Evolutionary conservation across 257 asterid species (phyloP).

Genomic region (Gentiana macrophylla): DNA sequence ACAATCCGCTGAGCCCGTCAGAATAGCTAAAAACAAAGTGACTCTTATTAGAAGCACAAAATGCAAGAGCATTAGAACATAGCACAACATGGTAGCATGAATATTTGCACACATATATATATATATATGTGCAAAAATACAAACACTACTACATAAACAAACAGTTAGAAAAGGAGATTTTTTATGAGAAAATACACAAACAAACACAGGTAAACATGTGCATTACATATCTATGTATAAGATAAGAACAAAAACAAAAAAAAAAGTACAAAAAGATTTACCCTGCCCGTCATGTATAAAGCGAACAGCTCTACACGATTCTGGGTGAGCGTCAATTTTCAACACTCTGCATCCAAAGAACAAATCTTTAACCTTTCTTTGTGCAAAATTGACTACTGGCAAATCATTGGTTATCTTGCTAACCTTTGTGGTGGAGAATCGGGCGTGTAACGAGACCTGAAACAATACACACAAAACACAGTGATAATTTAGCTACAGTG

Average conservation of each 20-base stretch:
- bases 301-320: conserved; percentile 85
- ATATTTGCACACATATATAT: too few relatives aligned
- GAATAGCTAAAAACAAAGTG: conserved; percentile 36
- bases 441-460: conserved; percentile 56
- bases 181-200: neutral
- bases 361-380: neutral
- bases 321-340: conserved; percentile 67
- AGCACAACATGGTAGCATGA: too few relatives aligned
- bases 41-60: conserved; percentile 7
- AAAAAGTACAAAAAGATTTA: conserved; percentile 10
- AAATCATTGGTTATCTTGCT: neutral
- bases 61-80: too few relatives aligned
- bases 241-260: neutral
- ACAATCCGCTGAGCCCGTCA: conserved; percentile 90
- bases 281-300: conserved; percentile 84
- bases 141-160: neutral
- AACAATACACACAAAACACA: neutral
- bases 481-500: neutral
- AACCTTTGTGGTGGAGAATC: conserved; percentile 63
- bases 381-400: conserved; percentile 1
- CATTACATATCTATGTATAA: too few relatives aligned
- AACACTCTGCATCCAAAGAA: conserved; percentile 32
- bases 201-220: too few relatives aligned
- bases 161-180: neutral
- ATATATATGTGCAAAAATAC: too few relatives aligned